A percentile compares a stretch with the other conserved stretches of the same genome.
Evolutionary conservation across 306 rosid species (phyloP).

Genomic region (Dicorynia guianensis): DNA sequence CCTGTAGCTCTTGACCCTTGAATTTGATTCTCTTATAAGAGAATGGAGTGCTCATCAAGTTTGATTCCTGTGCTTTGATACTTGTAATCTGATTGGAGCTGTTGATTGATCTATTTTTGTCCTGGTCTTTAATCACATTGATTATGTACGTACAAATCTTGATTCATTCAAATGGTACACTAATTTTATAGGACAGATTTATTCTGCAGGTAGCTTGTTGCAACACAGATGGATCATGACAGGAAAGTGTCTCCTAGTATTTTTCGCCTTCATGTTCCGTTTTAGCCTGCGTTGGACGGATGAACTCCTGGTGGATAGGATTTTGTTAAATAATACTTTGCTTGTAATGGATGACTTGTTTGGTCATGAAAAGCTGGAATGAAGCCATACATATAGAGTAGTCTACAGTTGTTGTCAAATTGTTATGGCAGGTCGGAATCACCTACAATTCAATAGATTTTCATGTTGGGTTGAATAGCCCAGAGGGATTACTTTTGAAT

Average conservation of each 20-base stretch:
- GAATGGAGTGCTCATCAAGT: neutral
- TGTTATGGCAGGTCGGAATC: conserved; percentile 22
- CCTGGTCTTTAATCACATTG: neutral
- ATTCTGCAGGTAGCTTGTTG: conserved; percentile 54
- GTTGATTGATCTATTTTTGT: neutral
- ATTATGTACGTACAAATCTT: neutral
- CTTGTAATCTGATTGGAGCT: conserved; percentile 3
- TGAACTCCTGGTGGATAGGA: conserved; percentile 35
- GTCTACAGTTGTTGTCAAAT: conserved; percentile 25
- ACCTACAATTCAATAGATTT: conserved; percentile 15
- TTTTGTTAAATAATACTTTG: conserved; percentile 40
- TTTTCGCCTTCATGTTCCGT: conserved; percentile 18
- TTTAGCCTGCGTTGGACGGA: conserved; percentile 39
- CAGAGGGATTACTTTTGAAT: neutral
- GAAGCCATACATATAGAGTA: conserved; percentile 17
- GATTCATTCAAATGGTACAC: conserved; percentile 18
- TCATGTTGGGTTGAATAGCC: conserved; percentile 37
- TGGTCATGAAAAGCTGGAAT: conserved; percentile 1
- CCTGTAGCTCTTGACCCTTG: neutral
- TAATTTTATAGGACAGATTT: conserved; percentile 22
- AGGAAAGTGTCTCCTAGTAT: conserved; percentile 38
- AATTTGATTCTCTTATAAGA: neutral
- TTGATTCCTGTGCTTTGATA: conserved; percentile 25
- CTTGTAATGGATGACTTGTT: conserved; percentile 32
- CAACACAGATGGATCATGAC: conserved; percentile 48